Base-by-base conservation (phyloP, 768 basidiomycete species). In the Boletus reticulatus region DNA sequence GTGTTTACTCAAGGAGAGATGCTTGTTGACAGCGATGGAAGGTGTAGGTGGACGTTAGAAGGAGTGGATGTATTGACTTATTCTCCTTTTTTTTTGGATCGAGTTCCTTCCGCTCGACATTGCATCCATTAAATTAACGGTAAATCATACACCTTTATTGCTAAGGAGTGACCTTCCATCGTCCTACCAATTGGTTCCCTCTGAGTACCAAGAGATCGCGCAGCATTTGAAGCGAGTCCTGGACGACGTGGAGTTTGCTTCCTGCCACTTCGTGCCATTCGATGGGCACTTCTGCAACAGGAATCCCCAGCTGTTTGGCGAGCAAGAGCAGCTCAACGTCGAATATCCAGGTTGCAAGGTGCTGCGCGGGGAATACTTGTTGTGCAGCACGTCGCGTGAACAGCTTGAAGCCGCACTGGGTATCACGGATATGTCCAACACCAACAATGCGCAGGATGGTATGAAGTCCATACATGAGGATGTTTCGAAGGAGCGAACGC, bases 341-440 rank as follows among this genome's bases (percentile, higher is more conserved):
- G 64, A 98, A 98, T 69, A 96, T 94, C 95, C 95, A 98, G 1
- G 90, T 88, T 6, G 88, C 77, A 29, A 96, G 86, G 65, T 92
- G 94, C 66, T 96, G 88, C 2, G 80, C 78, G 1, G 92, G 92
- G 72, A 96, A 98, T 57, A 98, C 85, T 55, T 82, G 81, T 49
- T 79, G 83, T 10, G 94, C 94, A 0, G 94, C 87, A 4, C 77
- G 64, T 12, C 93, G 90, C 16, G 93, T 86, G 74, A 96, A 95
- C 27, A 98, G 82, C 74, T 98, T 98, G 84, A 98, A 98, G 32
- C 95, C 95, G 67, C 95, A 97, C 69, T 97, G 95, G 17, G 95
- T 98, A 75, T 97, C 94, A 24, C 91, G 84, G 57, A 96, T 89
- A 66, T 92, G 87, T 9, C 88, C 88, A 4, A 94, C 93, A 45